Base-by-base conservation (phyloP, 1,139 yeast genomes). In the Scheffersomyces illinoinensis region DNA sequence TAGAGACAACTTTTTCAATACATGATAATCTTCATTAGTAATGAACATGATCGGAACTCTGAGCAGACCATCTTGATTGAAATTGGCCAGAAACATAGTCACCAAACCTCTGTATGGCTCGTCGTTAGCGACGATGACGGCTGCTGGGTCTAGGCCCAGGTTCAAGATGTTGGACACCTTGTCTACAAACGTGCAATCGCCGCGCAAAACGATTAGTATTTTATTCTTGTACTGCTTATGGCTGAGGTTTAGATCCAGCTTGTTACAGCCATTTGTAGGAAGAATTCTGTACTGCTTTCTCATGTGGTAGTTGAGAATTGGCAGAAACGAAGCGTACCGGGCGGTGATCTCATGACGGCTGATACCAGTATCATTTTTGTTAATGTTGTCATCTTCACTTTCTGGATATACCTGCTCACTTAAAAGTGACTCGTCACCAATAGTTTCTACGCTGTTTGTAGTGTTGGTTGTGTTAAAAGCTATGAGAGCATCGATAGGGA, bases 261-360 rank as follows among this genome's bases (percentile, higher is more conserved):
- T 59, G 3, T 60, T 19, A 62, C 84, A 81, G 2, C 76, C 83
- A 59, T 72, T 67, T 49, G 63, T 62, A 1, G 75, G 72, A 39
- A 78, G 66, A 3, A 78, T 66, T 24, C 56, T 63, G 59, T 71
- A 79, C 20, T 69, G 57, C 48, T 76, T 70, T 14, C 50, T 46
- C 46, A 79, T 50, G 21, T 68, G 66, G 47, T 63, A 65, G 55
- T 64, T 72, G 49, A 80, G 62, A 1, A 79, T 65, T 5, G 81
- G 77, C 61, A 81, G 76, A 64, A 80, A 81, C 1, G 83, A 76
- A 7, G 84, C 85, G 62, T 79, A 81, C 46, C 85, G 67, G 0
- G 76, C 82, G 7, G 71, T 58, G n/a, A 78, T 57, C 49, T 70
- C 71, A 53, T 68, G 68, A 8, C 67, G 62, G n/a, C 70, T 64